Evolutionary conservation across 345 rosid species (phyloP).

Genomic region (Citrus reticulata): DNA sequence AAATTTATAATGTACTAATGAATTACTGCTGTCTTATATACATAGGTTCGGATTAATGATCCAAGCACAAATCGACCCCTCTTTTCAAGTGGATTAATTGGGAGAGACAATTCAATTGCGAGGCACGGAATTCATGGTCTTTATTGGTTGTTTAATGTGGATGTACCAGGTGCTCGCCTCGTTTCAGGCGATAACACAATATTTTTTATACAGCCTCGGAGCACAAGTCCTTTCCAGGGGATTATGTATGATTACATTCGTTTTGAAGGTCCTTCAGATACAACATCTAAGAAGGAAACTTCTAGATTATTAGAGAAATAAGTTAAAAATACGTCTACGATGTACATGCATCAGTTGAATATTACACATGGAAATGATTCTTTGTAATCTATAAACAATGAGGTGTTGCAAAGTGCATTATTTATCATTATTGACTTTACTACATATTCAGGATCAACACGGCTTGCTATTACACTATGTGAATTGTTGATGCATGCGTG

Average conservation of each 20-base stretch:
- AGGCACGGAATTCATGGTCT: slow-evolving; percentile 95
- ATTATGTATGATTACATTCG: slow-evolving; percentile 87
- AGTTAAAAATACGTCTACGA: background rate
- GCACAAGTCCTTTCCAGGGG: slow-evolving; percentile 62
- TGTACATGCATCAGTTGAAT: background rate
- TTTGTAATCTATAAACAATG: background rate
- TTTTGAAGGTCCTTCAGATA: slow-evolving; percentile 52
- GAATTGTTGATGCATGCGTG: background rate
- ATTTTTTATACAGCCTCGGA: slow-evolving; percentile 54
- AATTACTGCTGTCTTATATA: background rate
- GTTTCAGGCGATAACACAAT: slow-evolving; percentile 59
- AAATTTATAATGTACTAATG: background rate
- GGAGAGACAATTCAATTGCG: slow-evolving; percentile 80
- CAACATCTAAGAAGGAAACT: background rate
- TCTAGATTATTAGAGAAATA: background rate
- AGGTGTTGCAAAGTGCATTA: too few relatives aligned
- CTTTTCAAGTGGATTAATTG: slow-evolving; percentile 68
- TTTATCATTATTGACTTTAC: too few relatives aligned
- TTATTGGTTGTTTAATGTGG: slow-evolving; percentile 64
- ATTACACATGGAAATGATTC: background rate
- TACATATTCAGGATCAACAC: background rate
- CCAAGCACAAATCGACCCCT: slow-evolving; percentile 32
- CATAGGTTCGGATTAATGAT: slow-evolving; percentile 62
- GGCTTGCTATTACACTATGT: background rate
- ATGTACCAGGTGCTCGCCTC: slow-evolving; percentile 41